Conservation (phyloP, 2,329 filamentous ascomycete genomes). For the Ophiocordyceps australis region DNA sequence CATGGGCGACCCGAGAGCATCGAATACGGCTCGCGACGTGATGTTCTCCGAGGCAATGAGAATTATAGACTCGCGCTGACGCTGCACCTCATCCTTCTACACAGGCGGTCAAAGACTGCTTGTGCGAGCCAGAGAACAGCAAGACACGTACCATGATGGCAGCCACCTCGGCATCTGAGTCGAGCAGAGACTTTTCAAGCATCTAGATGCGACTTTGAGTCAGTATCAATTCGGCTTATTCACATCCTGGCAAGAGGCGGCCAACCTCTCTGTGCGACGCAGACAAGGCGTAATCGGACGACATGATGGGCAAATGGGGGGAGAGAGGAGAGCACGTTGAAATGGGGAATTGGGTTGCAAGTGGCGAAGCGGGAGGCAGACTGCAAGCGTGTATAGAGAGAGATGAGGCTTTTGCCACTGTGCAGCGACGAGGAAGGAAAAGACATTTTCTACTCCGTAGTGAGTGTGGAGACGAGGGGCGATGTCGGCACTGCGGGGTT, state of each 20-base stretch:
- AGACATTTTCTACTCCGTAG: too few species aligned
- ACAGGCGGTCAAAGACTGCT: slow-evolving; percentile 11
- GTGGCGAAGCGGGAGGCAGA: too few species aligned
- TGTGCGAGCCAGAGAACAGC: neutral
- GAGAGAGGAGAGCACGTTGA: too few species aligned
- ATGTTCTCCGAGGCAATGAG: slow-evolving; percentile 99
- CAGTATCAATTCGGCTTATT: neutral
- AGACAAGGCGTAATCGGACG: slow-evolving; percentile 32
- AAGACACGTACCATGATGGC: slow-evolving; percentile 68
- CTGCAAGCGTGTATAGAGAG: too few species aligned
- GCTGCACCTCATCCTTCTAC: slow-evolving; percentile 82
- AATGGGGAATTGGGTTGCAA: too few species aligned
- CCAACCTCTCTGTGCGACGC: slow-evolving; percentile 35
- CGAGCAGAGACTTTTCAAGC: slow-evolving; percentile 86
- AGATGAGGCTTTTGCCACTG: too few species aligned
- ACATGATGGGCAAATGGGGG: too few species aligned
- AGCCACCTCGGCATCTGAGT: slow-evolving; percentile 85
- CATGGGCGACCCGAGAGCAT: slow-evolving; percentile 88
- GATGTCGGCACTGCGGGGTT: too few species aligned
- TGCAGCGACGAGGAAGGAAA: too few species aligned
- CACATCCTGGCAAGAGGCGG: slow-evolving; percentile 3
- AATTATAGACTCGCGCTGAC: slow-evolving; percentile 95
- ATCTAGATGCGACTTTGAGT: slow-evolving; percentile 34
- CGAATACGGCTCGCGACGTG: slow-evolving; percentile 93
- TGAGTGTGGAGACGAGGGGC: too few species aligned